These are phyloP conservation scores for Aphanomyces astaci DNA, from an alignment of 352 stramenopile species.

Conservation along the genomic window DNA sequence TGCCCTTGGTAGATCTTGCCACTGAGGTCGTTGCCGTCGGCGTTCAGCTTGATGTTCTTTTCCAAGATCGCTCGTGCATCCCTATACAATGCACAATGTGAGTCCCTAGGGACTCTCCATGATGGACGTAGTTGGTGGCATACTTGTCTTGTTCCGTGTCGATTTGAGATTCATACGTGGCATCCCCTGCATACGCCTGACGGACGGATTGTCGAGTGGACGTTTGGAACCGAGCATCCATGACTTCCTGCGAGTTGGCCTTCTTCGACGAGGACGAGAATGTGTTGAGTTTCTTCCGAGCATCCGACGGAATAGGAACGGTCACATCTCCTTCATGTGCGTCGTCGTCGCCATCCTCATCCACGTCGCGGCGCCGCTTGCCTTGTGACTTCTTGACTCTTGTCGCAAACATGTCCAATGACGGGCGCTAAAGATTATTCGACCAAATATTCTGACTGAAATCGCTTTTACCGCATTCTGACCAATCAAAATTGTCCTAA, in stretches of 20 bases:
- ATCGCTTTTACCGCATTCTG: too few relatives aligned
- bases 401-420: slow-evolving; percentile 22
- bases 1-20: slow-evolving; percentile 79
- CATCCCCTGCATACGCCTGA: slow-evolving; percentile 69
- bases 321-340: not conserved
- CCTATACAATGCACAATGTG: slow-evolving; percentile 27
- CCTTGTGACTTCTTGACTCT: slow-evolving; percentile 1
- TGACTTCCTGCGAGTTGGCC: slow-evolving; percentile 42
- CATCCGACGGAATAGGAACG: not conserved
- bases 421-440: too few relatives aligned
- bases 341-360: slow-evolving; percentile 4
- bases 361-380: slow-evolving; percentile 13
- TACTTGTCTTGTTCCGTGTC: slow-evolving; percentile 72
- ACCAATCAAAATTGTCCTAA: too few relatives aligned
- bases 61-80: slow-evolving; percentile 73
- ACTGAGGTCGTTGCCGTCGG: slow-evolving; percentile 60
- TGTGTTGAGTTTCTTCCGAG: slow-evolving; percentile 20
- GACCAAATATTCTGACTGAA: too few relatives aligned
- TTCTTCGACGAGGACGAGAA: slow-evolving; percentile 44
- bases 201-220: slow-evolving; percentile 69
- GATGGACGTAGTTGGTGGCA: not conserved
- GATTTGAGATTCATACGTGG: slow-evolving; percentile 78
- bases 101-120: not conserved
- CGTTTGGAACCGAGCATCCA: slow-evolving; percentile 49
- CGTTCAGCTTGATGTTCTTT: slow-evolving; percentile 63